A percentile compares a stretch with the other conserved stretches of the same genome.
These are phyloP conservation scores for Noccaea caerulescens DNA, from an alignment of 345 rosid genomes.

Conservation along the genomic window DNA sequence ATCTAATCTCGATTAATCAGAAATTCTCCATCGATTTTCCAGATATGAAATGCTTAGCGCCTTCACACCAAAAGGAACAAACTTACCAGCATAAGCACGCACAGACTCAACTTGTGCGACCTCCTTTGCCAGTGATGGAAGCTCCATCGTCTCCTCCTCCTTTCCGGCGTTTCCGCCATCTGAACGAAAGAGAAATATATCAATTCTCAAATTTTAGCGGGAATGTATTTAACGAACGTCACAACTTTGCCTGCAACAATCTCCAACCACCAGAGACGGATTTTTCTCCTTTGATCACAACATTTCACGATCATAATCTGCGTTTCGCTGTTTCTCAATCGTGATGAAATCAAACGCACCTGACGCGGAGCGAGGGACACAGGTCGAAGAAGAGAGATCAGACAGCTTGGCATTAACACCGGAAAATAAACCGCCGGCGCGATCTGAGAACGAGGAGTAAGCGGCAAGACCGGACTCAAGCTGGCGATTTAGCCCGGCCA, in stretches of 20 bases:
- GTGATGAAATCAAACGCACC: constrained; percentile 45
- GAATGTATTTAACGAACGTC: neutral
- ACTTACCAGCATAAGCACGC: constrained; percentile 79
- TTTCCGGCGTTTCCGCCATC: constrained; percentile 56
- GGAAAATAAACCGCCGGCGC: constrained; percentile 46
- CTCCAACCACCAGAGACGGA: neutral
- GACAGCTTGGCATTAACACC: constrained; percentile 54
- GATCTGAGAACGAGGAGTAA: constrained; percentile 73
- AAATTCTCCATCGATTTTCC: neutral
- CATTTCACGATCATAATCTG: neutral
- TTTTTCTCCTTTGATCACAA: neutral
- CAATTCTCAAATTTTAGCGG: neutral
- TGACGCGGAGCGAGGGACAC: constrained; percentile 46
- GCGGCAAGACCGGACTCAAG: constrained; percentile 58
- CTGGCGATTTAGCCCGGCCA: constrained; percentile 55
- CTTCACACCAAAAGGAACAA: constrained; percentile 20
- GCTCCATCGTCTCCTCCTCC: constrained; percentile 48
- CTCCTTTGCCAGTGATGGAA: constrained; percentile 82
- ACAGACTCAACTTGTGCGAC: constrained; percentile 88
- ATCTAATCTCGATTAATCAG: neutral
- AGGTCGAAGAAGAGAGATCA: constrained; percentile 57
- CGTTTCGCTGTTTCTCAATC: constrained; percentile 1
- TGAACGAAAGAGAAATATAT: constrained; percentile 16
- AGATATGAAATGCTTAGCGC: constrained; percentile 1
- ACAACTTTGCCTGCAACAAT: constrained; percentile 9